Evolutionary conservation across 495 filamentous ascomycete genomes (phyloP).

Genomic region (Penicillium maclennaniae): DNA sequence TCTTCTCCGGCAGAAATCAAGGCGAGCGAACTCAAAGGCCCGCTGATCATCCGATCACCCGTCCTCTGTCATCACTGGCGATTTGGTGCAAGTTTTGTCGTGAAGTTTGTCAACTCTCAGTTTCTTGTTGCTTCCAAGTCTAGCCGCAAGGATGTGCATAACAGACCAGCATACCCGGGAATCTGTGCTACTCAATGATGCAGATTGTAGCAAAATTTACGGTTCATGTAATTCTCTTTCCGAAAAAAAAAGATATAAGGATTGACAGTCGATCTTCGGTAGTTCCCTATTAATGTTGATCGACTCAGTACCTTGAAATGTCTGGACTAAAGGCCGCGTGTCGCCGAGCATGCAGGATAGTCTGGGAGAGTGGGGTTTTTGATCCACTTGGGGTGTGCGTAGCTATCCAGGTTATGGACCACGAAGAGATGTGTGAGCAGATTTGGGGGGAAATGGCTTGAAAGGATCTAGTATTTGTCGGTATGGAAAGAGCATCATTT

Average conservation of each 20-base stretch:
- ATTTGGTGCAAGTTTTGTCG: background rate
- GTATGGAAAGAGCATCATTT: slow-evolving; percentile 14
- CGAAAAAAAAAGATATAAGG: background rate
- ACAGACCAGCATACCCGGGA: slow-evolving; percentile 2
- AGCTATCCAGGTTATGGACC: slow-evolving; percentile 2
- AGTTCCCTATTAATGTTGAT: background rate
- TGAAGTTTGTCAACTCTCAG: background rate
- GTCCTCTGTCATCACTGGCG: background rate
- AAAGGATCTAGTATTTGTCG: background rate
- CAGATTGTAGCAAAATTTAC: too few relatives aligned
- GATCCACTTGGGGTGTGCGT: background rate
- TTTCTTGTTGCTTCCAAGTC: background rate
- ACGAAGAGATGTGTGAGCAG: background rate
- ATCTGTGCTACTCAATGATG: background rate
- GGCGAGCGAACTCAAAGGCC: background rate
- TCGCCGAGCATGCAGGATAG: slow-evolving; percentile 10
- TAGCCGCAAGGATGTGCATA: slow-evolving; percentile 2
- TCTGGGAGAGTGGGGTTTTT: background rate
- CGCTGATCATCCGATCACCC: background rate
- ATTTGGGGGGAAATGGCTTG: too few relatives aligned
- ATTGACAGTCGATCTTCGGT: slow-evolving; percentile 7
- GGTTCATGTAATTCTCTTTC: too few relatives aligned
- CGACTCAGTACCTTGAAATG: background rate
- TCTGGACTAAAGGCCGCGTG: slow-evolving; percentile 1
- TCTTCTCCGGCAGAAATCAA: background rate